Percentiles rank a stretch among this genome's conserved stretches.
These are phyloP conservation scores for Claviceps fusiformis DNA, from an alignment of 2,329 filamentous ascomycete species.

Conservation along the genomic window DNA sequence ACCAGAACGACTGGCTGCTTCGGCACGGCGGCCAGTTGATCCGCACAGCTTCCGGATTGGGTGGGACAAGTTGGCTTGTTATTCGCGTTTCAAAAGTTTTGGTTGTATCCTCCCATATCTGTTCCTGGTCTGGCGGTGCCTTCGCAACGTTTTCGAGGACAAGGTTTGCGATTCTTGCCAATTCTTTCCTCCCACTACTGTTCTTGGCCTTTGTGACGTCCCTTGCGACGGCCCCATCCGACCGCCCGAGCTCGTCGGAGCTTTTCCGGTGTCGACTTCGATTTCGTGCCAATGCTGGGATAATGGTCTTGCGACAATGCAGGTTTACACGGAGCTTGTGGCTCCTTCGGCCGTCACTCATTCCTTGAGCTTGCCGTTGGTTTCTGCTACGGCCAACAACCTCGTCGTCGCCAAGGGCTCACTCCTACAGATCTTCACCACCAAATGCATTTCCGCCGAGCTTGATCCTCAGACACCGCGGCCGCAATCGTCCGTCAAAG, in stretches of 20 bases:
- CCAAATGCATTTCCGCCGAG: slow-evolving; percentile 53
- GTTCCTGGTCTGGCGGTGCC: neutral
- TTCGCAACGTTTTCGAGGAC: neutral
- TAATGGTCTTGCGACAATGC: slow-evolving; percentile 48
- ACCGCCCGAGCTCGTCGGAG: neutral
- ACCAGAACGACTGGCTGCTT: neutral
- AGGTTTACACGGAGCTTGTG: slow-evolving; percentile 93
- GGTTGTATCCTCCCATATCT: too few species aligned
- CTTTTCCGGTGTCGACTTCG: neutral
- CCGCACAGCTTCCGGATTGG: neutral
- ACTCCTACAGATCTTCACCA: slow-evolving; percentile 78
- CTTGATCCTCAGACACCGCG: slow-evolving; percentile 32
- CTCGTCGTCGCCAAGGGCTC: slow-evolving; percentile 87
- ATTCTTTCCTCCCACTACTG: neutral
- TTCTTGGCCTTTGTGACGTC: neutral
- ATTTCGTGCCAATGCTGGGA: slow-evolving; percentile 10
- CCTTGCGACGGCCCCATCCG: neutral
- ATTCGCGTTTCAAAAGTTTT: too few species aligned
- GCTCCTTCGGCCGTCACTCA: slow-evolving; percentile 90
- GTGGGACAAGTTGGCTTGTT: too few species aligned
- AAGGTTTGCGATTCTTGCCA: neutral
- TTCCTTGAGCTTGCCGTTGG: slow-evolving; percentile 66
- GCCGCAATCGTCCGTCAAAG: slow-evolving; percentile 18
- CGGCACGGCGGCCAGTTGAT: neutral
- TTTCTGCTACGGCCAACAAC: slow-evolving; percentile 63